These are phyloP conservation scores for Cryoendolithus antarcticus DNA, from an alignment of 2,329 filamentous ascomycete species.

Conservation along the genomic window DNA sequence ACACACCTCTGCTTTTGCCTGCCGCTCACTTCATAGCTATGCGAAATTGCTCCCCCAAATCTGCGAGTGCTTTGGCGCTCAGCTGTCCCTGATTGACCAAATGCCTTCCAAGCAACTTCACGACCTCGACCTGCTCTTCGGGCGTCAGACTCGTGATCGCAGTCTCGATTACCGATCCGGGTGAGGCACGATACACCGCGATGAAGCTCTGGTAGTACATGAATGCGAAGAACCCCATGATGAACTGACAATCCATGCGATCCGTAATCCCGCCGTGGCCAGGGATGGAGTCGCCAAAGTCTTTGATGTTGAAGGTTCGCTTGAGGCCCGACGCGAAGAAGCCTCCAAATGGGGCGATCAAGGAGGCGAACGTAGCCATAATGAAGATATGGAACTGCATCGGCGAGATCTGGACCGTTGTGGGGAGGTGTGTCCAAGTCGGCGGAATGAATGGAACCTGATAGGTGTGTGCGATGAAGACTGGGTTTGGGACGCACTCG, in stretches of 20 bases:
- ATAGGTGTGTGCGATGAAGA: conserved; percentile 70
- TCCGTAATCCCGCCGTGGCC: conserved; percentile 97
- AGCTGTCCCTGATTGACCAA: conserved; percentile 51
- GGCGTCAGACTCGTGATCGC: conserved; percentile 78
- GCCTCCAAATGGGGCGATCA: conserved; percentile 93
- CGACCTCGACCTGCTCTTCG: conserved; percentile 79
- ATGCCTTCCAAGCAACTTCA: conserved; percentile 50
- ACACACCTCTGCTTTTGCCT: too few relatives aligned
- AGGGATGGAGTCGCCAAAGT: conserved; percentile 96
- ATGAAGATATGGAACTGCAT: conserved; percentile 89
- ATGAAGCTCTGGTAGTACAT: conserved; percentile 98
- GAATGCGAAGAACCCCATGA: conserved; percentile 97
- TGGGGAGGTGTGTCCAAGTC: conserved; percentile 57
- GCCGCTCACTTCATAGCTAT: conserved; percentile 2
- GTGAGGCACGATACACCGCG: conserved; percentile 69
- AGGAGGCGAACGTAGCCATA: conserved; percentile 84
- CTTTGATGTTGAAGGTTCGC: conserved; percentile 99
- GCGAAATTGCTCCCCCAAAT: conserved; percentile 20
- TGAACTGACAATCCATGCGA: conserved; percentile 99
- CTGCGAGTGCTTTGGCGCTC: conserved; percentile 37
- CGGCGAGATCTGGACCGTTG: conserved; percentile 64
- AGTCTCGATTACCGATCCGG: conserved; percentile 78
- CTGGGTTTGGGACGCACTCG: conserved; percentile 80
- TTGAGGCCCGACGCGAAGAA: conserved; percentile 98
- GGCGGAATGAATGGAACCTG: conserved; percentile 45